Percentiles rank a stretch among this genome's conserved stretches.
Evolutionary conservation across 2,329 filamentous ascomycete genomes (phyloP).

Genomic region (Fusarium sp.): DNA sequence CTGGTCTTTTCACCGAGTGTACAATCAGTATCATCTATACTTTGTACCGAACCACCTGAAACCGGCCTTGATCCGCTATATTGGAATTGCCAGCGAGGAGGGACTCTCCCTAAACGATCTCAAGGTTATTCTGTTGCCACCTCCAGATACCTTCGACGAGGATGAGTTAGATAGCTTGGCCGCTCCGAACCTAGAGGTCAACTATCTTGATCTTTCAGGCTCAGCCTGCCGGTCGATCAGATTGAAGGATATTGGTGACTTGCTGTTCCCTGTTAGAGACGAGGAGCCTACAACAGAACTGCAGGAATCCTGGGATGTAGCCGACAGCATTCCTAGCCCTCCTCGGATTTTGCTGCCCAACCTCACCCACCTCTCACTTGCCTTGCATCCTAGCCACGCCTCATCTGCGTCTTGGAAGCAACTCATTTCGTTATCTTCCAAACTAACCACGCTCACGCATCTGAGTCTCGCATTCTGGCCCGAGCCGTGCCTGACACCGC

Average conservation of each 20-base stretch:
- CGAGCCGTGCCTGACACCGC: constrained; percentile 66
- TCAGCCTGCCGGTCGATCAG: constrained; percentile 62
- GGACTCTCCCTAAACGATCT: constrained; percentile 65
- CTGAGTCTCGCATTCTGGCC: constrained; percentile 72
- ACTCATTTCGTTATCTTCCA: constrained; percentile 64
- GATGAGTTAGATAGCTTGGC: constrained; percentile 44
- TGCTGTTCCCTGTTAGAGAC: constrained; percentile 58
- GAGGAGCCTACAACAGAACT: constrained; percentile 43
- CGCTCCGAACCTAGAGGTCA: constrained; percentile 52
- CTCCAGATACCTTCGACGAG: constrained; percentile 42
- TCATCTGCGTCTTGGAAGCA: constrained; percentile 66
- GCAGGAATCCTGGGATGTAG: constrained; percentile 66
- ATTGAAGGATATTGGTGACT: constrained; percentile 62
- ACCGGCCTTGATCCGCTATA: constrained; percentile 61
- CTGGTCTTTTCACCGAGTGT: constrained; percentile 66
- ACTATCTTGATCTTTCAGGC: constrained; percentile 64
- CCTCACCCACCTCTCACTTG: constrained; percentile 70
- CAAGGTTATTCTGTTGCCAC: constrained; percentile 56
- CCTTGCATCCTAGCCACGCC: constrained; percentile 53
- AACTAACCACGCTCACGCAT: constrained; percentile 67
- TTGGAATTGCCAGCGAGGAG: constrained; percentile 57
- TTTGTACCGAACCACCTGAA: constrained; percentile 65
- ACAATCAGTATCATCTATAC: constrained; percentile 67
- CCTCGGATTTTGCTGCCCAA: constrained; percentile 62
- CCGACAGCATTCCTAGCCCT: constrained; percentile 48